Evolutionary conservation across 805 yeast genomes (phyloP).

Genomic region (Brettanomyces sp.): DNA sequence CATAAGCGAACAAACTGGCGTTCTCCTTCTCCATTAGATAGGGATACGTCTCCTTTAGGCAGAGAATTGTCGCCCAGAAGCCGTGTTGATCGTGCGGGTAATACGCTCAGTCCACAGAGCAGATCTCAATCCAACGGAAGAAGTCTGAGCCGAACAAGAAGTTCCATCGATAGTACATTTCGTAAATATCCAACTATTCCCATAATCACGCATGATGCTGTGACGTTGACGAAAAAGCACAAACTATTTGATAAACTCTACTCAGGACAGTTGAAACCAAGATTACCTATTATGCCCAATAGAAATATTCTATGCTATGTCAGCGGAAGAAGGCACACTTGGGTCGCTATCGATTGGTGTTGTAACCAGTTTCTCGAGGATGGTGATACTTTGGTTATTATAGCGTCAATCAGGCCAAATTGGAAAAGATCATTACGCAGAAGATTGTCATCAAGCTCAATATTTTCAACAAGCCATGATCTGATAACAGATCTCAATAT

Average conservation of each 20-base stretch:
- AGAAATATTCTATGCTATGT: slow-evolving; percentile 56
- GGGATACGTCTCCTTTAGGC: background rate
- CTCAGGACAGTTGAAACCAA: slow-evolving; percentile 24
- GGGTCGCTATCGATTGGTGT: slow-evolving; percentile 76
- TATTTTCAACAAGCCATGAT: slow-evolving; percentile 2
- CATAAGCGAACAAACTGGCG: background rate
- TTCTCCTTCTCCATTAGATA: slow-evolving; percentile 6
- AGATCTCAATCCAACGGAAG: slow-evolving; percentile 2
- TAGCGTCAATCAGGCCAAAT: slow-evolving; percentile 38
- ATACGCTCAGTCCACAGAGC: background rate
- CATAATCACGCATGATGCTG: slow-evolving; percentile 30
- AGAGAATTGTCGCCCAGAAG: background rate
- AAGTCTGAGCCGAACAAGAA: background rate
- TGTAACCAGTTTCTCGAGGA: slow-evolving; percentile 43
- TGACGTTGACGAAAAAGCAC: slow-evolving; percentile 39
- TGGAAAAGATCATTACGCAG: slow-evolving; percentile 15
- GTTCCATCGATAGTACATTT: background rate
- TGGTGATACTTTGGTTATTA: slow-evolving; percentile 60
- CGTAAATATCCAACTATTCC: slow-evolving; percentile 26
- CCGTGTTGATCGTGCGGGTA: slow-evolving; percentile 3
- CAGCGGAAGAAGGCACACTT: slow-evolving; percentile 65
- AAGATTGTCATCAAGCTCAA: slow-evolving; percentile 11
- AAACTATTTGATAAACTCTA: slow-evolving; percentile 38
- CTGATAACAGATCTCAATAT: slow-evolving; percentile 24
- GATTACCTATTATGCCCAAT: slow-evolving; percentile 31